Evolutionary conservation across 1,284 basidiomycete genomes (phyloP).

Genomic region (Leccinum insolens): DNA sequence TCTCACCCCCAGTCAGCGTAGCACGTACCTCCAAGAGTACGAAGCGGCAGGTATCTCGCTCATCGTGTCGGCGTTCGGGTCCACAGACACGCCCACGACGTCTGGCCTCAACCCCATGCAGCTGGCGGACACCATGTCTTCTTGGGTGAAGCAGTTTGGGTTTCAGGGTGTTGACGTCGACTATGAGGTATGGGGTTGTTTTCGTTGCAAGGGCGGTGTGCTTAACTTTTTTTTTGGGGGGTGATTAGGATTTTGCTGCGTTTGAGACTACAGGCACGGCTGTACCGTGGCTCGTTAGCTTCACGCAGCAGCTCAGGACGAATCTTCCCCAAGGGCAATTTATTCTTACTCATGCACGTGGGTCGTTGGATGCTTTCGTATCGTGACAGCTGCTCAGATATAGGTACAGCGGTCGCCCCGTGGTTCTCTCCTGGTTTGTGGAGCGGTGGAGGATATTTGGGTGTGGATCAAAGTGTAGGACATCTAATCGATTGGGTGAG

Average conservation of each 20-base stretch:
- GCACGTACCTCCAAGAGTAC: conserved; percentile 49
- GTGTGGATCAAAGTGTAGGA: conserved; percentile 51
- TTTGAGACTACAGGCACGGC: conserved; percentile 42
- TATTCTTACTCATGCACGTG: conserved; percentile 40
- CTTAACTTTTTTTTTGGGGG: neutral
- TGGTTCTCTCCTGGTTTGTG: conserved; percentile 20
- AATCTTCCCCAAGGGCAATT: conserved; percentile 37
- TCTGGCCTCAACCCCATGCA: conserved; percentile 40
- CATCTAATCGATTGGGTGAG: conserved; percentile 51
- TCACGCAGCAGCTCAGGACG: conserved; percentile 40
- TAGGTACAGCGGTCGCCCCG: conserved; percentile 17
- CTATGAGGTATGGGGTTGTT: conserved; percentile 41
- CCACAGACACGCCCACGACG: conserved; percentile 41
- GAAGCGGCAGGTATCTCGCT: conserved; percentile 55
- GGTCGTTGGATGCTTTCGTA: neutral
- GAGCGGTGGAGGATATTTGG: conserved; percentile 54
- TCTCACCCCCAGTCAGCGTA: conserved; percentile 42
- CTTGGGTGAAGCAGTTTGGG: conserved; percentile 49
- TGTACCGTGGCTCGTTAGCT: conserved; percentile 44
- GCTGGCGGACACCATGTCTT: conserved; percentile 48
- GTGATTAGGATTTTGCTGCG: conserved; percentile 46
- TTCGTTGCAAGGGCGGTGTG: neutral
- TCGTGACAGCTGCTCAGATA: neutral
- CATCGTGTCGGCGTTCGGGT: conserved; percentile 56
- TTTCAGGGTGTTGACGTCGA: conserved; percentile 60